Percentiles rank a stretch among this genome's conserved stretches.
These are phyloP conservation scores for Stachybotrys elegans DNA, from an alignment of 2,329 filamentous ascomycete genomes.

Conservation along the genomic window DNA sequence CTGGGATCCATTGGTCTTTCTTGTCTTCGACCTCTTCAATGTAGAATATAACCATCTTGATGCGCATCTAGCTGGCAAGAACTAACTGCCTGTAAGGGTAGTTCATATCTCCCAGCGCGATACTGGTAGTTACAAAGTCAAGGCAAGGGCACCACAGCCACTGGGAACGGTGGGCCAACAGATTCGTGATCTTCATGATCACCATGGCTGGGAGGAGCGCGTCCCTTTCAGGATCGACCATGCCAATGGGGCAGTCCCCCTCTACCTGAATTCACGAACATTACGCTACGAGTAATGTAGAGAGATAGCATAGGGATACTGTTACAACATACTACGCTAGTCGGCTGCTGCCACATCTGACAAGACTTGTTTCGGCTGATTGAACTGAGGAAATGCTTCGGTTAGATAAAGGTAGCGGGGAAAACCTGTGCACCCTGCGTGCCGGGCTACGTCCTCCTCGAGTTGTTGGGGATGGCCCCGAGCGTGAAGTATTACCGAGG, in stretches of 20 bases:
- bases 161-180: neutral
- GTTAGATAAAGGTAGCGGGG: no score
- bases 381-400: no score
- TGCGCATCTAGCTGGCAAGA: conserved; percentile 2
- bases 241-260: conserved; percentile 1
- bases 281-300: no score
- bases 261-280: neutral
- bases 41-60: conserved; percentile 1
- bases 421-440: no score
- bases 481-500: no score
- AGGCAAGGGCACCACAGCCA: neutral
- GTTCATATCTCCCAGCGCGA: conserved; percentile 2
- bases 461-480: no score
- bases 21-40: conserved; percentile 6
- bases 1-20: conserved; percentile 3
- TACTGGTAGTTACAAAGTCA: neutral
- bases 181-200: neutral
- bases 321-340: no score
- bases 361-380: no score
- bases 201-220: neutral
- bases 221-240: conserved; percentile 1
- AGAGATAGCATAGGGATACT: no score
- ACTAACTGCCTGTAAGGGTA: conserved; percentile 3
- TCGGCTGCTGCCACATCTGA: no score
- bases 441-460: no score